Base-by-base conservation (phyloP, 2,329 filamentous ascomycete species). In the Dendryphion nanum region DNA sequence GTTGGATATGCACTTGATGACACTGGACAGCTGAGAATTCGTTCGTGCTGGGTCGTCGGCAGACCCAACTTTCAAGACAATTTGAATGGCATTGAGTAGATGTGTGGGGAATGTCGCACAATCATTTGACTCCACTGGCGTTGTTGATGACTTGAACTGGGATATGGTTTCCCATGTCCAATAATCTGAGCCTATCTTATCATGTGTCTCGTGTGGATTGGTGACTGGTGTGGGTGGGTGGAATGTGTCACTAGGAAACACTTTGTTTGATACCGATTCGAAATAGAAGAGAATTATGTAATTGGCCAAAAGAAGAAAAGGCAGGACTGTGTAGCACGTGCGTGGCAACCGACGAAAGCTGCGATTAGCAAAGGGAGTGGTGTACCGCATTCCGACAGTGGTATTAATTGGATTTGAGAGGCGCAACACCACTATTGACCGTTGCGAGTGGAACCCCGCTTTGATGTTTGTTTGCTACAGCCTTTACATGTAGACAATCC, bases 51-150 rank as follows among this genome's bases (percentile, higher is more conserved):
- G 77, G 64, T 52, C 66, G 51, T 80, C 76, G 7, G 75, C 77
- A 5, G 74, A 72, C 19, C 77, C 76, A 2, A 76, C 78, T 41
- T 76, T 73, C 46, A 80, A 64, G 5, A 77, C 65, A 4, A 68
- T 56, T 36, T 70, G 67, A 14, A 70, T 48, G 14, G 58, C 50
- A 6, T 43, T 37, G 4, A 69, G 45, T 6, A 65, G 41, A 19
- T 64, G 45, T n/a, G 51, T 46, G 4, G 67, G 58, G 23, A 63
- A 62, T 30, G 40, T 31, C 8, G 37, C 30, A 38, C 59, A 63
- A 6, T 58, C 43, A 14, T 57, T 48, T n/a, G n/a, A n/a, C n/a
- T n/a, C n/a, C n/a, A n/a, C n/a, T n/a, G n/a, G n/a, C n/a, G n/a
- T n/a, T 19, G 35, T 18, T 32, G 23, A 10, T 8, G 10, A 8